Percentiles rank a stretch among this genome's conserved stretches.
phyloP scores from a whole-genome alignment of 805 yeast genomes.

The Barnettozyma californica region DNA sequence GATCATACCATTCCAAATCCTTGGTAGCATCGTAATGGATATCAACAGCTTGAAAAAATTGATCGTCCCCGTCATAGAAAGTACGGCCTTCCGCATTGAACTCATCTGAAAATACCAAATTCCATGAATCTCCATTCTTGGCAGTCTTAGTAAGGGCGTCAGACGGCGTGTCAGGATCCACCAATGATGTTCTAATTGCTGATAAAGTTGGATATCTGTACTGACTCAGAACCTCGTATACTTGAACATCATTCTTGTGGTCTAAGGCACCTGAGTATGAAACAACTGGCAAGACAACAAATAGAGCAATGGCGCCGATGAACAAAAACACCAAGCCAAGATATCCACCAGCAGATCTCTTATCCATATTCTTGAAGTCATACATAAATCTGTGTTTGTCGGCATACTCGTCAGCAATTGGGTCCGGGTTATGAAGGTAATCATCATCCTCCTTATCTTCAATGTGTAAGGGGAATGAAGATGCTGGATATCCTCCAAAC shows the following conservation, averaged over 20 bases:
- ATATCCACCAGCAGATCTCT: slow-evolving; percentile 54
- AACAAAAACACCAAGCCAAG: slow-evolving; percentile 54
- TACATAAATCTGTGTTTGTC: slow-evolving; percentile 63
- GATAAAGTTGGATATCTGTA: slow-evolving; percentile 53
- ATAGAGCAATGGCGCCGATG: slow-evolving; percentile 59
- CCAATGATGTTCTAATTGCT: slow-evolving; percentile 39
- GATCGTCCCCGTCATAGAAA: slow-evolving; percentile 87
- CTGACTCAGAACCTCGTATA: slow-evolving; percentile 37
- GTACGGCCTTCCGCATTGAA: slow-evolving; percentile 87
- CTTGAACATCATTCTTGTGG: slow-evolving; percentile 18
- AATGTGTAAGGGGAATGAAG: slow-evolving; percentile 82
- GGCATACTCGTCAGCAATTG: slow-evolving; percentile 82
- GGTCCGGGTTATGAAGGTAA: slow-evolving; percentile 93
- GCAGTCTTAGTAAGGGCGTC: slow-evolving; percentile 45
- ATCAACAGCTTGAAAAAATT: slow-evolving; percentile 83
- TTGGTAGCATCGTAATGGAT: slow-evolving; percentile 80
- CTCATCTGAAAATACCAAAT: slow-evolving; percentile 84
- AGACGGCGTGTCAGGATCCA: slow-evolving; percentile 61
- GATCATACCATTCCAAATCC: slow-evolving; percentile 93
- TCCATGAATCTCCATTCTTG: slow-evolving; percentile 62
- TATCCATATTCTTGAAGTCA: slow-evolving; percentile 65
- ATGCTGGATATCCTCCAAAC: slow-evolving; percentile 95
- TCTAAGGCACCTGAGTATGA: slow-evolving; percentile 70
- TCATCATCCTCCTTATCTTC: slow-evolving; percentile 96
- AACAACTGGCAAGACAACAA: slow-evolving; percentile 75